A percentile compares a stretch with the other conserved stretches of the same genome.
phyloP scores from a whole-genome alignment of 1,284 basidiomycete species.

The Pholiota adiposa region DNA sequence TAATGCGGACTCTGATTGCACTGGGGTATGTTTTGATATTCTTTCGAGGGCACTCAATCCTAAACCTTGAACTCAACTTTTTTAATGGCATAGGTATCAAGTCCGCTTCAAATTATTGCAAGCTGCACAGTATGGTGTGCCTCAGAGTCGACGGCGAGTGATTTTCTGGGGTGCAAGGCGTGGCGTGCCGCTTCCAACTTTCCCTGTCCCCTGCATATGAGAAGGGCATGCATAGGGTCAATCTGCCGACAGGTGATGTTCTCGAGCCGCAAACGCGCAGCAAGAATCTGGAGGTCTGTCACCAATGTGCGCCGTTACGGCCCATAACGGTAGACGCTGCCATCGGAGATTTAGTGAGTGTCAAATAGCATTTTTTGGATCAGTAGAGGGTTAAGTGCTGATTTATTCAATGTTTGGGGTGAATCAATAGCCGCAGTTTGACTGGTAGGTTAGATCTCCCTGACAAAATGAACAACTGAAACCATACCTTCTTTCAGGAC shows the following conservation, averaged over 20 bases:
- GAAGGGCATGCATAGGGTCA: conserved; percentile 28
- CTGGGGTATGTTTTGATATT: conserved; percentile 54
- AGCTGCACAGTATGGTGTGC: conserved; percentile 70
- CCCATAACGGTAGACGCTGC: conserved; percentile 63
- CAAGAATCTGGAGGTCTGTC: conserved; percentile 34
- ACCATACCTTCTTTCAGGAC: conserved; percentile 39
- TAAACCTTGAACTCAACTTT: too few species aligned
- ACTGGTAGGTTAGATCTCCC: conserved; percentile 49
- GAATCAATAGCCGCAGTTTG: conserved; percentile 54
- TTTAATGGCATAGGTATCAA: conserved; percentile 75
- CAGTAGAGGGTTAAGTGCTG: too few species aligned
- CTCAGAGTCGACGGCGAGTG: conserved; percentile 66
- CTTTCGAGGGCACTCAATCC: too few species aligned
- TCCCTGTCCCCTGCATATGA: conserved; percentile 64
- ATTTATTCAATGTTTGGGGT: neutral
- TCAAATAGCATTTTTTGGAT: too few species aligned
- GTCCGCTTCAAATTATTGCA: conserved; percentile 66
- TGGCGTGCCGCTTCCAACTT: conserved; percentile 58
- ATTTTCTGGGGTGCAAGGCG: conserved; percentile 69
- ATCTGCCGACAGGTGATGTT: conserved; percentile 40
- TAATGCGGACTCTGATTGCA: conserved; percentile 56
- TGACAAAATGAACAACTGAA: neutral
- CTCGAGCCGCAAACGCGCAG: conserved; percentile 46
- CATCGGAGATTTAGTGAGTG: conserved; percentile 68
- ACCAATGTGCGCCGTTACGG: conserved; percentile 60